A percentile compares a stretch with the other conserved stretches of the same genome.
Conservation (phyloP, 805 yeast species). For the Wickerhamiella azymoides region DNA sequence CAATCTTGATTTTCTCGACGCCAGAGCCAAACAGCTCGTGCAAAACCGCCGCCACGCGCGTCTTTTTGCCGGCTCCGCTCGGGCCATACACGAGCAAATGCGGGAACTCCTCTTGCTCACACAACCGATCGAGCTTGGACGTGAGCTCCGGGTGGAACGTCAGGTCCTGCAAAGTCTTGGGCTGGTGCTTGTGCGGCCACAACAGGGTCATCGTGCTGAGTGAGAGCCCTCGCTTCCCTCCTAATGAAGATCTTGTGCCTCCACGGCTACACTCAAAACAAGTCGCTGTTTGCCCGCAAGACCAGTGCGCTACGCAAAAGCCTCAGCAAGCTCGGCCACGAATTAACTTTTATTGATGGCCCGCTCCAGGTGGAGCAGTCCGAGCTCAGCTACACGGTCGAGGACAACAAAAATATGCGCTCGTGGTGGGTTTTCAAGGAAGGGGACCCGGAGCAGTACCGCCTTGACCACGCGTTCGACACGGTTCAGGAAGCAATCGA, state of each 20-base stretch:
- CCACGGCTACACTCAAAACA: constrained; percentile 78
- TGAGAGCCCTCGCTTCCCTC: not conserved
- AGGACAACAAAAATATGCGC: constrained; percentile 27
- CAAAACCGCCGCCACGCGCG: constrained; percentile 70
- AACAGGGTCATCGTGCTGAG: constrained; percentile 33
- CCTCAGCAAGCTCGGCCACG: constrained; percentile 50
- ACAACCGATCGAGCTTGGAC: constrained; percentile 44
- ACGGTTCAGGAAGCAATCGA: constrained; percentile 42
- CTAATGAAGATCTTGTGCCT: constrained; percentile 53
- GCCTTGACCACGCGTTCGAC: constrained; percentile 32
- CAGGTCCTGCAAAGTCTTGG: constrained; percentile 47
- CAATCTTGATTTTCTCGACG: constrained; percentile 76
- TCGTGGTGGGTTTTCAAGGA: constrained; percentile 67
- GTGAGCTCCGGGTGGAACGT: constrained; percentile 59
- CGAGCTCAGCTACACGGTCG: constrained; percentile 56
- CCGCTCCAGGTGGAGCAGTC: constrained; percentile 52
- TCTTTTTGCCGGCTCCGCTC: constrained; percentile 93
- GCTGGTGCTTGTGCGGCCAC: constrained; percentile 95
- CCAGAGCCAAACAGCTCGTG: constrained; percentile 71
- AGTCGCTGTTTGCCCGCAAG: constrained; percentile 71
- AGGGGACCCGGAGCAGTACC: constrained; percentile 17
- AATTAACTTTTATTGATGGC: constrained; percentile 65
- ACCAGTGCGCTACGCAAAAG: constrained; percentile 80
- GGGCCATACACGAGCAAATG: constrained; percentile 91
- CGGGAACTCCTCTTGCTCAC: constrained; percentile 75